Conservation (phyloP, 1,284 basidiomycete species). For the Ceraceosorus guamensis region DNA sequence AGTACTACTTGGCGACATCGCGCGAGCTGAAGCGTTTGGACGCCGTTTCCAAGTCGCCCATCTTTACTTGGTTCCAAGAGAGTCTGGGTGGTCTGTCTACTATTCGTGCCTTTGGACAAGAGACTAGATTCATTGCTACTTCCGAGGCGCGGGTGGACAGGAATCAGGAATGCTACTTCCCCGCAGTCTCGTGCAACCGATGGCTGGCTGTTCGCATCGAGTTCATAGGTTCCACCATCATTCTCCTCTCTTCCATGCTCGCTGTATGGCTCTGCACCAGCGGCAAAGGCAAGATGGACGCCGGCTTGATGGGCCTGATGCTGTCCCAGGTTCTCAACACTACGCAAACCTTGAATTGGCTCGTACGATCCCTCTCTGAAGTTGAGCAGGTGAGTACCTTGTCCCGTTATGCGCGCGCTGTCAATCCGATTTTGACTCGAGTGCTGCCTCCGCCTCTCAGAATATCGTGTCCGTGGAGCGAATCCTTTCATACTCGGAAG, state of each 20-base stretch:
- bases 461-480: constrained; percentile 72
- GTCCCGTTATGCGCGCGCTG: no score
- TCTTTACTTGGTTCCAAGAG: constrained; percentile 70
- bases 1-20: constrained; percentile 80
- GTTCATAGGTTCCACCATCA: constrained; percentile 73
- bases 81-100: constrained; percentile 74
- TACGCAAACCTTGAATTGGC: constrained; percentile 58
- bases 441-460: no score
- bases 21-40: constrained; percentile 87
- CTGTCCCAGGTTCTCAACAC: constrained; percentile 63
- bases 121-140: constrained; percentile 62
- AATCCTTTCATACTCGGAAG: constrained; percentile 60
- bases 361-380: constrained; percentile 80
- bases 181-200: constrained; percentile 61
- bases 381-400: no score
- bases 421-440: no score
- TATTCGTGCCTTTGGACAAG: constrained; percentile 59
- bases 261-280: constrained; percentile 58
- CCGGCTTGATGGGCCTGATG: constrained; percentile 83
- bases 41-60: constrained; percentile 79
- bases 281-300: constrained; percentile 60
- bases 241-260: constrained; percentile 65
- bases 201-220: constrained; percentile 63
- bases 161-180: constrained; percentile 69
- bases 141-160: constrained; percentile 73